phyloP scores from a whole-genome alignment of 148 eudicot genomes.

The Rhododendron griersonianum region DNA sequence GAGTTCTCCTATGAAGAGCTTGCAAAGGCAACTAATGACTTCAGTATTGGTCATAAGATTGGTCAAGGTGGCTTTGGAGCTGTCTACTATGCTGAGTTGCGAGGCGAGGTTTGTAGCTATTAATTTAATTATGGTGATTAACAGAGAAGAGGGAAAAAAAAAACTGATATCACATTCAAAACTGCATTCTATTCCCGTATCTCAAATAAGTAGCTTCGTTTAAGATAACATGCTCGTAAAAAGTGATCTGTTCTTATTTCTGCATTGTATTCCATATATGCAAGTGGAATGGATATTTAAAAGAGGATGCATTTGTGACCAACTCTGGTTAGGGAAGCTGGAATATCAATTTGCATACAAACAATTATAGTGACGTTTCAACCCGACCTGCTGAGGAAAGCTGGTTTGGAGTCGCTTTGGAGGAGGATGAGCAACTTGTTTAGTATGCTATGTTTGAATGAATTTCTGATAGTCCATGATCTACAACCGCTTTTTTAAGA shows the following conservation, averaged over 20 bases:
- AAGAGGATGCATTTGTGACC: background rate
- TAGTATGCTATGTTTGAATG: background rate
- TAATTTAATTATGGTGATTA: background rate
- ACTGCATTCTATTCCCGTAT: background rate
- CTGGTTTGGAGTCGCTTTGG: background rate
- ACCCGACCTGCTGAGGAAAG: background rate
- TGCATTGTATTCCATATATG: constrained; percentile 6
- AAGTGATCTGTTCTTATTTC: background rate
- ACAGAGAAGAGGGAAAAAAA: background rate
- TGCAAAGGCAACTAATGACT: constrained; percentile 50
- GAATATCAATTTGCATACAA: background rate
- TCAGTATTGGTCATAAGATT: constrained; percentile 43
- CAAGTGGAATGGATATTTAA: background rate
- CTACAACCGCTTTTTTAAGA: background rate
- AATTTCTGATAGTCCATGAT: background rate
- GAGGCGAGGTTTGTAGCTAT: constrained; percentile 50
- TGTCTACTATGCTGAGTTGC: constrained; percentile 54
- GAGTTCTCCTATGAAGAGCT: constrained; percentile 60
- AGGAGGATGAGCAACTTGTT: background rate
- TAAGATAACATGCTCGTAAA: background rate
- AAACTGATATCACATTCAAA: background rate
- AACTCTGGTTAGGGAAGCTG: background rate
- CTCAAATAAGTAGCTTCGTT: background rate
- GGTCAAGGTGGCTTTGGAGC: constrained; percentile 73
- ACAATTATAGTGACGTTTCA: background rate